Percentiles rank a stretch among this genome's conserved stretches.
Conservation (phyloP, 352 stramenopile genomes). For the Phytophthora melonis region DNA sequence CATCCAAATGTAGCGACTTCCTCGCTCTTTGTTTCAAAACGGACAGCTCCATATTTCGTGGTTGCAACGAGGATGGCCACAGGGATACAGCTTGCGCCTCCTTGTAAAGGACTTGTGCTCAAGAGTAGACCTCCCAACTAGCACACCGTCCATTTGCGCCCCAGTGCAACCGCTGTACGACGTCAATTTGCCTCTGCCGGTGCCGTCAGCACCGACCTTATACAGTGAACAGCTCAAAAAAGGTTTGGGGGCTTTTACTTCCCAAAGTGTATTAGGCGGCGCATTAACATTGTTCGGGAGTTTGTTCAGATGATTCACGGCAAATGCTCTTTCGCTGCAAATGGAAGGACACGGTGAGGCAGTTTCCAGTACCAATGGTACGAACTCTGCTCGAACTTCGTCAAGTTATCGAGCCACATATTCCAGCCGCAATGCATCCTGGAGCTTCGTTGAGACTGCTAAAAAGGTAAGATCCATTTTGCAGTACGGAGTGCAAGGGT, state of each 20-base stretch:
- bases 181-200: constrained; percentile 16
- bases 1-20: constrained; percentile 63
- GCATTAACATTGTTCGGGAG: neutral
- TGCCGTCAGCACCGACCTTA: constrained; percentile 51
- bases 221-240: constrained; percentile 23
- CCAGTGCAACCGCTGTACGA: constrained; percentile 31
- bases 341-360: constrained; percentile 53
- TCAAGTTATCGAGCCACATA: constrained; percentile 47
- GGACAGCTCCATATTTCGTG: constrained; percentile 58
- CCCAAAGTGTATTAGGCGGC: neutral
- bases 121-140: constrained; percentile 29
- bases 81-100: constrained; percentile 55
- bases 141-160: constrained; percentile 2
- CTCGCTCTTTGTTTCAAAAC: constrained; percentile 42
- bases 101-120: constrained; percentile 65
- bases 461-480: constrained; percentile 38
- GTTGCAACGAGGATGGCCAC: constrained; percentile 63
- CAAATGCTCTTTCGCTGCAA: constrained; percentile 75
- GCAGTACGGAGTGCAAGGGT: neutral
- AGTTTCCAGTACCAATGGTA: constrained; percentile 51
- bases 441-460: constrained; percentile 46
- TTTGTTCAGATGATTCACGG: constrained; percentile 20
- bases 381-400: constrained; percentile 42
- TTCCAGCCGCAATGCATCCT: constrained; percentile 43
- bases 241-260: constrained; percentile 14